Base-by-base conservation (phyloP, 257 asterid species). In the Primulina huaijiensis region DNA sequence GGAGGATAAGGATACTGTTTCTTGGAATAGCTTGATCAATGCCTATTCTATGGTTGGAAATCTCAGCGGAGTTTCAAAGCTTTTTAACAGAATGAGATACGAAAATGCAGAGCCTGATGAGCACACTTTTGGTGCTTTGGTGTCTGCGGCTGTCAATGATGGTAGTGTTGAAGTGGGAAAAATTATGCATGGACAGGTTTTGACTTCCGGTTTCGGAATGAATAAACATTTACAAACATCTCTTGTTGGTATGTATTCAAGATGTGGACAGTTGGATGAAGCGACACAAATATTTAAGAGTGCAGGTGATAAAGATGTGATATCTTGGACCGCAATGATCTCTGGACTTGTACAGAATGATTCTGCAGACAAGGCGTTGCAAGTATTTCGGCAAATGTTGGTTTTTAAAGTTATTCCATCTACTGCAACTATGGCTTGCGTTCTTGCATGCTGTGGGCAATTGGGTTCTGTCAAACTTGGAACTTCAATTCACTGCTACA, bases 11-110 rank as follows among this genome's bases (percentile, higher is more conserved):
- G 96, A 92, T 76, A 70, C 82, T 23, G 87, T 89, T 82, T 87
- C 97, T 27, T 92, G 96, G 97, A 92, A 92, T 82, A 87, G 92
- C 73, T 75, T 90, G 86, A 78, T 89, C 43, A 82, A 89, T 30
- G 89, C 80, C 6, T 90, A 89, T 80, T 74, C 90, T 10, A 35
- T 53, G 33, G 59, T 60, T 21, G 96, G 88, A 55, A 59, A 79
- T 58, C 21, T 81, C 7, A 68, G 29, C 27, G 87, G 87, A 76
- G 83, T 77, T 31, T 60, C 84, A 62, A 74, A 69, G 50, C 82
- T 85, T 23, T 76, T 84, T 25, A 30, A 68, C 58, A 78, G 83
- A 72, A 89, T 91, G 96, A 82, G 85, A 74, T 56, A 21, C 17
- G 86, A 78, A 40, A 81, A 81, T 38, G 27, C 74, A 23, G 75